Conservation (phyloP, 2,329 filamentous ascomycete genomes). For the Nothopassalora personata region DNA sequence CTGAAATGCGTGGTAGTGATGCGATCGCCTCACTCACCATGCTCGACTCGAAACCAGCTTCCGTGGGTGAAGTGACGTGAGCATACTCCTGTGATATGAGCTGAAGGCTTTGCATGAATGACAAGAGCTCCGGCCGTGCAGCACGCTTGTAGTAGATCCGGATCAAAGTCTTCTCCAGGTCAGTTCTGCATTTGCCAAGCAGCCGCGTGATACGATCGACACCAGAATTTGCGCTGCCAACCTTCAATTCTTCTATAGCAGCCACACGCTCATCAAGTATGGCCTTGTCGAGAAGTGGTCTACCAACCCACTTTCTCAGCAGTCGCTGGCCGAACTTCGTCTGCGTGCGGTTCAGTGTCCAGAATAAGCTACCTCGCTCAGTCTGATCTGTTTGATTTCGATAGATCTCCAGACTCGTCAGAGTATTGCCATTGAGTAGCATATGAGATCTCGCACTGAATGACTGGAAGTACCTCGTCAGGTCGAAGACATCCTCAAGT, state of each 20-base stretch:
- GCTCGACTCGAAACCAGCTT: constrained; percentile 66
- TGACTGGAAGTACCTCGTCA: constrained; percentile 95
- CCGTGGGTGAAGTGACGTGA: constrained; percentile 57
- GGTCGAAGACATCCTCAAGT: constrained; percentile 87
- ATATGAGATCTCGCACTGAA: constrained; percentile 94
- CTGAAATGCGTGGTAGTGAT: constrained; percentile 68
- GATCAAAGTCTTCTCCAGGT: constrained; percentile 88
- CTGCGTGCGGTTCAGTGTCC: constrained; percentile 87
- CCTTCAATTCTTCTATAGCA: constrained; percentile 80
- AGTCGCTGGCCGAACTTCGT: constrained; percentile 85
- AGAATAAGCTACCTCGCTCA: constrained; percentile 84
- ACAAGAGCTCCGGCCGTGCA: constrained; percentile 78
- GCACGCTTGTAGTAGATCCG: constrained; percentile 98
- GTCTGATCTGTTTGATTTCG: constrained; percentile 86
- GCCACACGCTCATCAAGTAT: constrained; percentile 71
- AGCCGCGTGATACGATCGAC: constrained; percentile 71
- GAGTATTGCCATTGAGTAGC: constrained; percentile 89
- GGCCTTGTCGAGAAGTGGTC: constrained; percentile 72
- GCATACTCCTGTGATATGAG: constrained; percentile 72
- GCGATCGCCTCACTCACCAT: constrained; percentile 67
- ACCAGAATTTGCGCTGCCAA: constrained; percentile 58
- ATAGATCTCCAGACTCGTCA: constrained; percentile 92
- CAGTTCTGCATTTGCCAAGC: constrained; percentile 65
- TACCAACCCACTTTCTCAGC: constrained; percentile 89
- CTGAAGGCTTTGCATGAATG: constrained; percentile 79